Evolutionary conservation across 2,329 filamentous ascomycete genomes (phyloP).

Genomic region (Pseudogymnoascus sp.): DNA sequence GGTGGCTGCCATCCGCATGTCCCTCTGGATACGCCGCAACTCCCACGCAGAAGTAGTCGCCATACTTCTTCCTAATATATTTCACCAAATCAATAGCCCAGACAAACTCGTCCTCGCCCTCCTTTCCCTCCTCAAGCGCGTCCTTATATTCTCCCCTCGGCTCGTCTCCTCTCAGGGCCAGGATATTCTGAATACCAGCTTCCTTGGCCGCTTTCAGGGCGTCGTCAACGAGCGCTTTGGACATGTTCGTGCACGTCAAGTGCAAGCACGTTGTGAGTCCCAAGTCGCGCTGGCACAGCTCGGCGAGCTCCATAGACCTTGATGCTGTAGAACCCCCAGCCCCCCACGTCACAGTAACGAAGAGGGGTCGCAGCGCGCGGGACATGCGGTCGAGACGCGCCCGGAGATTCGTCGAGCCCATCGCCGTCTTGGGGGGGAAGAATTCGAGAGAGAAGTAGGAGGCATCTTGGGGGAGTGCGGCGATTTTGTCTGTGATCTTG

Average conservation of each 20-base stretch:
- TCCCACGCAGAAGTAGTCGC: constrained; percentile 92
- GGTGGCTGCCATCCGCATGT: constrained; percentile 83
- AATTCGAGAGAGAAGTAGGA: constrained; percentile 97
- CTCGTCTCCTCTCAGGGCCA: constrained; percentile 85
- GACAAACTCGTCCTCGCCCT: constrained; percentile 64
- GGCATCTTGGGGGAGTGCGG: constrained; percentile 70
- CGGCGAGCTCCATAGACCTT: constrained; percentile 88
- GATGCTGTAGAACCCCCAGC: constrained; percentile 85
- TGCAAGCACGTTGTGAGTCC: constrained; percentile 92
- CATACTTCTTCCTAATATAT: constrained; percentile 79
- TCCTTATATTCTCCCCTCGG: constrained; percentile 82
- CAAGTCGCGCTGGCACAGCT: constrained; percentile 87
- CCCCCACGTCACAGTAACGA: constrained; percentile 97
- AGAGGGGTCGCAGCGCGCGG: constrained; percentile 78
- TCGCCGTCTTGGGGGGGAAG: constrained; percentile 95
- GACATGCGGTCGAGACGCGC: constrained; percentile 93
- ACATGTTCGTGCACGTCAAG: constrained; percentile 98
- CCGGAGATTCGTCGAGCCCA: constrained; percentile 90
- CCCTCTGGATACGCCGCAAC: constrained; percentile 94
- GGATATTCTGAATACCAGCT: constrained; percentile 84
- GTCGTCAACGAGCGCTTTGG: constrained; percentile 72
- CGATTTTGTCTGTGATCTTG: constrained; percentile 92
- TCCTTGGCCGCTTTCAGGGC: constrained; percentile 84
- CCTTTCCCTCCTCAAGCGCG: constrained; percentile 46
- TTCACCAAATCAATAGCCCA: constrained; percentile 83